Evolutionary conservation across 2,329 filamentous ascomycete species (phyloP).

Genomic region (Clonostachys sp.): DNA sequence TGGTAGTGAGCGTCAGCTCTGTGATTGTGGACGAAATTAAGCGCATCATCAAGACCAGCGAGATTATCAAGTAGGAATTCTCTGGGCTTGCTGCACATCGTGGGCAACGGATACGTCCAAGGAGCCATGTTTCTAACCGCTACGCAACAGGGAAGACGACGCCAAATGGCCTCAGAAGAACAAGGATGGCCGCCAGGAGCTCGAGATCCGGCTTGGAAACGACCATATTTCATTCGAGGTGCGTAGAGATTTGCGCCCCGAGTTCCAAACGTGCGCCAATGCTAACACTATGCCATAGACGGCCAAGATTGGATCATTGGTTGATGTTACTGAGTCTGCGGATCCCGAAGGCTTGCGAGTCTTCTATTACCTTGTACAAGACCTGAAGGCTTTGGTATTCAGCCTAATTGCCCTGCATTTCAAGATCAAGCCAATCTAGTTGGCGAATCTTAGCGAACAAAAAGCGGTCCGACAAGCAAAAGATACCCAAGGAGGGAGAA

Average conservation of each 20-base stretch:
- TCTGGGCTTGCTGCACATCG: background rate
- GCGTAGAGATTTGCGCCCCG: slow-evolving; percentile 13
- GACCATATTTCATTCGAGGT: slow-evolving; percentile 99
- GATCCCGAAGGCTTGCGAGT: slow-evolving; percentile 95
- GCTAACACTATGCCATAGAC: slow-evolving; percentile 52
- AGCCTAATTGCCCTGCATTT: slow-evolving; percentile 96
- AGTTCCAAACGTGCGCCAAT: background rate
- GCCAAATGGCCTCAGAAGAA: slow-evolving; percentile 99
- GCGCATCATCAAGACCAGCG: slow-evolving; percentile 93
- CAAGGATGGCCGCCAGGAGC: slow-evolving; percentile 94
- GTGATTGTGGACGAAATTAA: slow-evolving; percentile 91
- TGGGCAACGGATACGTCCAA: background rate
- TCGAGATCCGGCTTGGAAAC: slow-evolving; percentile 89
- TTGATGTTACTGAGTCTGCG: slow-evolving; percentile 92
- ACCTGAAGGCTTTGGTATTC: slow-evolving; percentile 94
- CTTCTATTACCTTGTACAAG: slow-evolving; percentile 98
- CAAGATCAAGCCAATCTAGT: slow-evolving; percentile 79
- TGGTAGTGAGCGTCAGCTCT: slow-evolving; percentile 88
- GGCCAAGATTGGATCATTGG: slow-evolving; percentile 94
- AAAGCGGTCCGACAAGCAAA: background rate
- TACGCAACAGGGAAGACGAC: slow-evolving; percentile 76
- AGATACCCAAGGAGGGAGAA: background rate
- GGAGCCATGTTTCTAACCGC: slow-evolving; percentile 1
- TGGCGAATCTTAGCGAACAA: background rate
- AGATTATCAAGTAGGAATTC: slow-evolving; percentile 83